A percentile compares a stretch with the other conserved stretches of the same genome.
phyloP scores from a whole-genome alignment of 2,329 filamentous ascomycete species.

The Rasamsonia emersonii region DNA sequence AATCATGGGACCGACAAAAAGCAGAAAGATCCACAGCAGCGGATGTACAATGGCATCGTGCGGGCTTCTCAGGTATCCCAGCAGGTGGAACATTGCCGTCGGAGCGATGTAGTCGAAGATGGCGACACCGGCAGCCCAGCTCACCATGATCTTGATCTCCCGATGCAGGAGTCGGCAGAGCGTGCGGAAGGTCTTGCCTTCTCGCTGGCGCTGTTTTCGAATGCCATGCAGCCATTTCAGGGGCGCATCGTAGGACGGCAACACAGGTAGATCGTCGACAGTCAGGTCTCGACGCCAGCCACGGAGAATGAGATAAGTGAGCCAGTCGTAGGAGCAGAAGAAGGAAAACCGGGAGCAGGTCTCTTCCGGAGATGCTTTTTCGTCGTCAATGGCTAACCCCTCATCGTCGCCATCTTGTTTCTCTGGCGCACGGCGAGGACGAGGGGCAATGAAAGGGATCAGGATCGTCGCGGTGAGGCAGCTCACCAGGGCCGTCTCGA shows the following conservation, averaged over 20 bases:
- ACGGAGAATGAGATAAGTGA: slow-evolving; percentile 22
- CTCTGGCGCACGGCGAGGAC: slow-evolving; percentile 11
- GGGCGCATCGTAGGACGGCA: slow-evolving; percentile 23
- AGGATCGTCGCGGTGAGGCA: slow-evolving; percentile 12
- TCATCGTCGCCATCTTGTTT: slow-evolving; percentile 12
- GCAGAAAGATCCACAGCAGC: slow-evolving; percentile 46
- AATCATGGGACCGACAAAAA: slow-evolving; percentile 44
- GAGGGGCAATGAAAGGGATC: slow-evolving; percentile 12
- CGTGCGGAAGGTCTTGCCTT: slow-evolving; percentile 19
- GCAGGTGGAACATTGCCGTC: slow-evolving; percentile 46
- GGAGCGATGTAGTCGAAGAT: slow-evolving; percentile 44
- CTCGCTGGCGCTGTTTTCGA: slow-evolving; percentile 15
- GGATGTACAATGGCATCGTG: slow-evolving; percentile 39
- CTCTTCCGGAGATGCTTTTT: slow-evolving; percentile 19
- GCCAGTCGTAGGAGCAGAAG: slow-evolving; percentile 26
- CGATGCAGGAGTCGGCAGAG: slow-evolving; percentile 17
- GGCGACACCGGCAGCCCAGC: slow-evolving; percentile 16
- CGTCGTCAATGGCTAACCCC: background rate
- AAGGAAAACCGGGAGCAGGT: slow-evolving; percentile 25
- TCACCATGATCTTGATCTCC: slow-evolving; percentile 19
- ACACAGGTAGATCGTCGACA: slow-evolving; percentile 23
- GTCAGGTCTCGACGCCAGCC: slow-evolving; percentile 20
- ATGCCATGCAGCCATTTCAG: slow-evolving; percentile 18
- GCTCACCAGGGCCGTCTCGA: slow-evolving; percentile 12
- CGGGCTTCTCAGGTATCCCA: slow-evolving; percentile 44